These are phyloP conservation scores for Kokia cookei DNA, from an alignment of 441 rosid genomes.

Conservation along the genomic window DNA sequence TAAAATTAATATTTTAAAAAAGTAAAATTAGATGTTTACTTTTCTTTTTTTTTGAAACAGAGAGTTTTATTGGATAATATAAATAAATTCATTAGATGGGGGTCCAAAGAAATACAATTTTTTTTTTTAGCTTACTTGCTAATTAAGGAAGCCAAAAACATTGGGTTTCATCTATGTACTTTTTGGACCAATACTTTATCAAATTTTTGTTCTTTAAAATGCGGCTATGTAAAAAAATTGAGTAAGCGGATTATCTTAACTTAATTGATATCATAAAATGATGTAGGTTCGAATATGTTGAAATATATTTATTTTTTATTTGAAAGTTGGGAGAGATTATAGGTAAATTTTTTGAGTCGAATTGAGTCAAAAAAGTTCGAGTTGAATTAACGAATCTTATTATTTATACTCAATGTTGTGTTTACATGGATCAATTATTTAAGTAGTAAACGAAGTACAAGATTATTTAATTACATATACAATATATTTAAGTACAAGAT, in stretches of 20 bases:
- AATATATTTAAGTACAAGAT: no score
- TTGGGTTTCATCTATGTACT: not conserved
- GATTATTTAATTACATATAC: no score
- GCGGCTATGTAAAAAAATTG: not conserved
- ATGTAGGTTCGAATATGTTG: no score
- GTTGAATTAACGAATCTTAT: no score
- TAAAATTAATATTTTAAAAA: not conserved
- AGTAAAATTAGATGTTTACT: not conserved
- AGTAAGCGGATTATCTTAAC: not conserved
- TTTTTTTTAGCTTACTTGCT: not conserved
- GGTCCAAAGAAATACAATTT: not conserved
- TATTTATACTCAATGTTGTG: no score
- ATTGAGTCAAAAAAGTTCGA: no score
- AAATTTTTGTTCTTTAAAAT: not conserved
- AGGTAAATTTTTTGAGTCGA: no score
- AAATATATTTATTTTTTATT: no score
- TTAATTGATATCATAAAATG: no score
- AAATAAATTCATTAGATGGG: not conserved
- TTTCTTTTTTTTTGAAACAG: not conserved
- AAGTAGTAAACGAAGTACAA: no score
- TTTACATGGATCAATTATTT: no score
- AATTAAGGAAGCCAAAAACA: not conserved
- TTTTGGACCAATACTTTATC: not conserved
- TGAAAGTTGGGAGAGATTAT: no score
- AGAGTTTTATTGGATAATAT: not conserved